These are phyloP conservation scores for Pelargonium australe DNA, from an alignment of 441 rosid genomes.

Conservation along the genomic window DNA sequence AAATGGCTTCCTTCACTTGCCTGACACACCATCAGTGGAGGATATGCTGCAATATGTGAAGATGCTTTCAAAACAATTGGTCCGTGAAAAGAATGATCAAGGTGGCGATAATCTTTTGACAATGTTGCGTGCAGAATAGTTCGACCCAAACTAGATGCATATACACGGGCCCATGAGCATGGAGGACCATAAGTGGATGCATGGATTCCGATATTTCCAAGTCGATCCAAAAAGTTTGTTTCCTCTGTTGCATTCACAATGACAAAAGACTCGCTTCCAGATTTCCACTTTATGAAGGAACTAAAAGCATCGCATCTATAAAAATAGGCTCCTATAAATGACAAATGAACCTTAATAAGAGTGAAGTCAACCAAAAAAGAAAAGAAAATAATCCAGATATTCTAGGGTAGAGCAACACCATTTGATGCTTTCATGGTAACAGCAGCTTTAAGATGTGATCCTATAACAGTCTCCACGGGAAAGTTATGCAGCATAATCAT, in stretches of 20 bases:
- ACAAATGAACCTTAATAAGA: conserved; percentile 25
- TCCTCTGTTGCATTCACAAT: conserved; percentile 52
- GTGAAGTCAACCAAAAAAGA: conserved; percentile 18
- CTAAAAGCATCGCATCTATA: conserved; percentile 78
- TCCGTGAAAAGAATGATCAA: conserved; percentile 50
- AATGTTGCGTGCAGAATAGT: conserved; percentile 72
- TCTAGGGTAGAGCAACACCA: conserved; percentile 41
- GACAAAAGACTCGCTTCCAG: conserved; percentile 64
- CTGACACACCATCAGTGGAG: conserved; percentile 62
- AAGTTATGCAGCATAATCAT: conserved; percentile 75
- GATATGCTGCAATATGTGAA: conserved; percentile 68
- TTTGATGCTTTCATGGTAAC: conserved; percentile 73
- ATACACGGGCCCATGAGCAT: conserved; percentile 69
- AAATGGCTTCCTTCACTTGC: conserved; percentile 68
- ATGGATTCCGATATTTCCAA: conserved; percentile 26
- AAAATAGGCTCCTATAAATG: conserved; percentile 59
- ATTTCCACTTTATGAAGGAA: conserved; percentile 67
- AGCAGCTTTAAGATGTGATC: conserved; percentile 77
- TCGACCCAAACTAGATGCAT: conserved; percentile 68
- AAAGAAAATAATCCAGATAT: conserved; percentile 20
- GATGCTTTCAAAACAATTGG: conserved; percentile 61
- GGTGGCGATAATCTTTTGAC: conserved; percentile 51
- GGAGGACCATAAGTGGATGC: conserved; percentile 43
- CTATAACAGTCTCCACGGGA: conserved; percentile 80
- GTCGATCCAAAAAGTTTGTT: conserved; percentile 32